phyloP scores from a whole-genome alignment of 164 flowering plant species.

The Umbilicus rupestris region DNA sequence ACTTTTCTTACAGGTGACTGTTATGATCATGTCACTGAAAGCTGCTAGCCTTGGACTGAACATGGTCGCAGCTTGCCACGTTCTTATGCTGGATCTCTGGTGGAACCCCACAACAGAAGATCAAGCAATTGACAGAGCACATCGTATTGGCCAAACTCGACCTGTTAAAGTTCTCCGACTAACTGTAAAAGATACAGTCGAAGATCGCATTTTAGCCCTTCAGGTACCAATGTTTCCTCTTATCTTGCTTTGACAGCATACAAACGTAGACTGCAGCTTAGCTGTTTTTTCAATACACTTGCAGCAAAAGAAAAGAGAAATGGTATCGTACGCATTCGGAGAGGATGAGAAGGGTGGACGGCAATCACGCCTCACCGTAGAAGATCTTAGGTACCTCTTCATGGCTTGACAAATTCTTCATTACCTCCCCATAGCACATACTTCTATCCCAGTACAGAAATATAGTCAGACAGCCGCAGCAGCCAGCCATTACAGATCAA shows the following conservation, averaged over 20 bases:
- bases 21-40: slow-evolving; percentile 93
- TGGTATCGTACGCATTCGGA: slow-evolving; percentile 93
- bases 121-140: slow-evolving; percentile 93
- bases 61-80: slow-evolving; percentile 93
- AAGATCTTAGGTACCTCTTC: slow-evolving; percentile 74
- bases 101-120: slow-evolving; percentile 99
- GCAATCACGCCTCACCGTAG: slow-evolving; percentile 70
- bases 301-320: slow-evolving; percentile 85
- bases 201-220: slow-evolving; percentile 88
- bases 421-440: background rate
- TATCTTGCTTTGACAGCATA: too few relatives aligned
- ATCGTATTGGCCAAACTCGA: slow-evolving; percentile 93
- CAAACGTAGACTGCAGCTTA: too few relatives aligned
- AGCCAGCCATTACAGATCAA: background rate
- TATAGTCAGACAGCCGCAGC: background rate
- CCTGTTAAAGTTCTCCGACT: slow-evolving; percentile 77
- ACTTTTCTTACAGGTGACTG: slow-evolving; percentile 54
- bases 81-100: slow-evolving; percentile 82
- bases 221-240: slow-evolving; percentile 39
- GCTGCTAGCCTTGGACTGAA: slow-evolving; percentile 97
- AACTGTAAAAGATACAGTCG: slow-evolving; percentile 90
- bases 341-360: slow-evolving; percentile 68
- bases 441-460: slow-evolving; percentile 1
- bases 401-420: slow-evolving; percentile 26
- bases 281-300: too few relatives aligned